Evolutionary conservation across 768 basidiomycete genomes (phyloP), one percentile per base, ranked within the genome.

Genomic region (Mrakia frigida): DNA sequence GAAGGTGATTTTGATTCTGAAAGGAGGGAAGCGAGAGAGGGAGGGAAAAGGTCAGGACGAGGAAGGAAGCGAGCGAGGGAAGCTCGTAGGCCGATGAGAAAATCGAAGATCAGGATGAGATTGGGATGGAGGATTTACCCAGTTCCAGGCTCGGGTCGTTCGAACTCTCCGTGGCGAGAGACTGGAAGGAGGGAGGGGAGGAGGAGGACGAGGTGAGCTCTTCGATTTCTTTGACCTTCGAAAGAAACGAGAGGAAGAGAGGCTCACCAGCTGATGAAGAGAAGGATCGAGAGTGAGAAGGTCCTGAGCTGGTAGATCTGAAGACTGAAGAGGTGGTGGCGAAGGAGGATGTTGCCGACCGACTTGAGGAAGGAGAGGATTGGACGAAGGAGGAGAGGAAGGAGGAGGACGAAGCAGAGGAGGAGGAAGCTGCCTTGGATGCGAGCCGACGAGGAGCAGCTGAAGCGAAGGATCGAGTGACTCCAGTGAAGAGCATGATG

Each of bases 1-100:
- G 86, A 96, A 99, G 81, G 92, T 89, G 18, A 98, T 85, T 80
- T 90, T 94, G 80, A 98, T 89, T 23, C 95, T 98, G 50, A 39
- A 21, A 33, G 25, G 23, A 39, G 67, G 70, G 63, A 21, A 6
- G 39, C 10, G 50, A 37, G 3, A 21, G 13, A 70, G 14, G 56
- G 33, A 68, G 56, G 25, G 28, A 41, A 39, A 35, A 37, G 63
- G 46, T 50, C 68, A 56, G 39, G 43, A 37, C 35, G 37, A 61
- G 43, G 46, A 35, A 31, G 18, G 33, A 21, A n/a, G n/a, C n/a
- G 63, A 69, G 70, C 6, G 72, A n/a, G 21, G 70, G n/a, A 1
- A 46, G 5, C 31, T 31, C 63, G 6, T 0, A 65, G 23, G 31
- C n/a, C 16, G 31, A 37, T 25, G 18, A 2, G 11, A 18, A n/a